Conservation (phyloP, 192 early-diverging fungal species). For the Podila verticillata region DNA sequence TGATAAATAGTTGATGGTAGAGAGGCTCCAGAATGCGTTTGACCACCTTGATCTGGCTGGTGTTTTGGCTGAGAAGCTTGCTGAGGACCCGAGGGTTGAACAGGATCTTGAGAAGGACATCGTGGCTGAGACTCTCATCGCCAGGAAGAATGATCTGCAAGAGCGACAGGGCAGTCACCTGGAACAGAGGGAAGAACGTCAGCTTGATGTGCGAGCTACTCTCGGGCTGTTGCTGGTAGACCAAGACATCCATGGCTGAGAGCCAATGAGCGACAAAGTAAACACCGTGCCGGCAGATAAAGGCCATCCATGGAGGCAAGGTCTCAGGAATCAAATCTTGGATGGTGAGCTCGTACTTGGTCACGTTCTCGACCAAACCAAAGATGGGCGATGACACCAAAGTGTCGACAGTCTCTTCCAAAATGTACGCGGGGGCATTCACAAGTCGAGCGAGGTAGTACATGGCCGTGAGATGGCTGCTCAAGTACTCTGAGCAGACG, state of each 20-base stretch:
- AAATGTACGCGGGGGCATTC: conserved; percentile 10
- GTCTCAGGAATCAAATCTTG: conserved; percentile 32
- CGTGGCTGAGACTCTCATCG: conserved; percentile 38
- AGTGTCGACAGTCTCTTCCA: conserved; percentile 23
- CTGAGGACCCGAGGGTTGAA: conserved; percentile 36
- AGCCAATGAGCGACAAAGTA: conserved; percentile 49
- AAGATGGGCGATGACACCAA: conserved; percentile 25
- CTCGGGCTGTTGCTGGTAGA: conserved; percentile 46
- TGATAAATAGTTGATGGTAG: conserved; percentile 39
- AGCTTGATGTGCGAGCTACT: conserved; percentile 52
- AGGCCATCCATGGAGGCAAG: conserved; percentile 43
- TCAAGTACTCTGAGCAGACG: conserved; percentile 33
- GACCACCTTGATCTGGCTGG: conserved; percentile 28
- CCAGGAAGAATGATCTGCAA: conserved; percentile 43
- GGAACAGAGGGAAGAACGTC: conserved; percentile 49
- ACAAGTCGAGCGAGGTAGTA: conserved; percentile 35
- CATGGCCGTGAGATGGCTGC: conserved; percentile 37
- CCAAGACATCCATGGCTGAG: conserved; percentile 37
- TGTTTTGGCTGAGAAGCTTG: conserved; percentile 40
- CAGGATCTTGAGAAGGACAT: conserved; percentile 38
- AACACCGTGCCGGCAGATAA: conserved; percentile 37
- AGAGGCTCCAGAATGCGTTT: conserved; percentile 37
- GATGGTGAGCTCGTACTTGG: conserved; percentile 43
- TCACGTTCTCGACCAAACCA: conserved; percentile 38
- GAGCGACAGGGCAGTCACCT: conserved; percentile 41